Conservation (phyloP, 441 rosid genomes). For the Isatis lusitanica region DNA sequence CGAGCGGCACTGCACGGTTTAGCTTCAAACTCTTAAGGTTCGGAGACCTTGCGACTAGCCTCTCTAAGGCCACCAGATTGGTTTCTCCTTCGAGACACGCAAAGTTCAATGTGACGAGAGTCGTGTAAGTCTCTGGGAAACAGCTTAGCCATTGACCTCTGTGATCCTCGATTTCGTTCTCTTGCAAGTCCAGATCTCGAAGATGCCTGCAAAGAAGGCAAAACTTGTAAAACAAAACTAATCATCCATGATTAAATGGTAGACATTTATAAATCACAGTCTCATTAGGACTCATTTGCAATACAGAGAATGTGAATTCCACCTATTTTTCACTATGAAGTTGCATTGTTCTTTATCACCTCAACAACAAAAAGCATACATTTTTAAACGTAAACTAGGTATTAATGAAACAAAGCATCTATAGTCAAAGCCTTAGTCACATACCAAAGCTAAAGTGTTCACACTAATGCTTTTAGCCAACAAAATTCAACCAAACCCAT, state of each 20-base stretch:
- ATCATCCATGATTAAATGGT: not conserved
- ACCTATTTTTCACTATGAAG: not conserved
- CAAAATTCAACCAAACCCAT: not conserved
- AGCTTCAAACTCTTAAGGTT: constrained; percentile 75
- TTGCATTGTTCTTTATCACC: not conserved
- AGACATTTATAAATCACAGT: not conserved
- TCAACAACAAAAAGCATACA: not conserved
- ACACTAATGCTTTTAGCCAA: not conserved
- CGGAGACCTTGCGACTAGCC: constrained; percentile 87
- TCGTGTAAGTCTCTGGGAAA: constrained; percentile 73
- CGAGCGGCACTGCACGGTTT: constrained; percentile 76
- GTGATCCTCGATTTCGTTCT: constrained; percentile 84
- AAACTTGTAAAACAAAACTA: not conserved
- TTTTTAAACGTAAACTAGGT: too few species aligned
- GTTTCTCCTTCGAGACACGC: constrained; percentile 94
- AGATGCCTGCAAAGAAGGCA: constrained; percentile 51
- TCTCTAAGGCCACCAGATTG: constrained; percentile 74
- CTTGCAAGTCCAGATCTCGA: constrained; percentile 92
- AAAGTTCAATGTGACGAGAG: constrained; percentile 78
- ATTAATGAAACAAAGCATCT: not conserved
- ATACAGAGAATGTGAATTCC: not conserved
- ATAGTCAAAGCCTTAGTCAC: not conserved
- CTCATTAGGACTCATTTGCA: not conserved
- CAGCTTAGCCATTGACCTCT: constrained; percentile 89
- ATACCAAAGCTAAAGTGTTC: not conserved